Conservation (phyloP, 73 alveolate species). For the Breviolum minutum region DNA sequence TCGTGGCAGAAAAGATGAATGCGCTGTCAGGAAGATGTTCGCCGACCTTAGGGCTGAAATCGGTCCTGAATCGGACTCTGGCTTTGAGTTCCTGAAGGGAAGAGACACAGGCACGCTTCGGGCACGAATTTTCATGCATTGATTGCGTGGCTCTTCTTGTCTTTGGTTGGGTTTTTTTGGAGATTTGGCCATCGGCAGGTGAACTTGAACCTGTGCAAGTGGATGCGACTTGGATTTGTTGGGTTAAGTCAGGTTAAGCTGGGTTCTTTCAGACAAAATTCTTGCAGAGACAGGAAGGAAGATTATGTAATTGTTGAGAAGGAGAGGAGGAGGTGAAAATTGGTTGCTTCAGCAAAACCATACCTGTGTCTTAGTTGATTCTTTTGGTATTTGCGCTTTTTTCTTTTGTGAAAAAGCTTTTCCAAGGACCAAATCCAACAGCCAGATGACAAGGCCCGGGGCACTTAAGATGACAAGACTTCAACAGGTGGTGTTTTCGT, state of each 20-base stretch:
- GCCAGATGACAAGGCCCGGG: slow-evolving; percentile 77
- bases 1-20: neutral
- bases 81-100: slow-evolving; percentile 47
- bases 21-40: slow-evolving; percentile 70
- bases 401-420: neutral
- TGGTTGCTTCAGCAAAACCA: too few species aligned
- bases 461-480: neutral
- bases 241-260: neutral
- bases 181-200: too few species aligned
- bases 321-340: too few species aligned
- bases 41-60: slow-evolving; percentile 62
- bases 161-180: neutral
- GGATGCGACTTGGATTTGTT: neutral
- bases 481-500: neutral
- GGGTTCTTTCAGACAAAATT: too few species aligned
- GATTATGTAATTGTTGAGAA: too few species aligned
- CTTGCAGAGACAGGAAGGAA: too few species aligned
- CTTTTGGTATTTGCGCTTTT: too few species aligned
- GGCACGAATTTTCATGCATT: neutral
- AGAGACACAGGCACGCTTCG: slow-evolving; percentile 51
- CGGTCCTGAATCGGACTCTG: slow-evolving; percentile 59
- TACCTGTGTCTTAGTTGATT: too few species aligned
- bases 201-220: neutral
- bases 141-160: too few species aligned
- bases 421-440: slow-evolving; percentile 39